Percentiles rank a stretch among this genome's conserved stretches.
Conservation (phyloP, 495 filamentous ascomycete genomes). For the Poronia punctata region DNA sequence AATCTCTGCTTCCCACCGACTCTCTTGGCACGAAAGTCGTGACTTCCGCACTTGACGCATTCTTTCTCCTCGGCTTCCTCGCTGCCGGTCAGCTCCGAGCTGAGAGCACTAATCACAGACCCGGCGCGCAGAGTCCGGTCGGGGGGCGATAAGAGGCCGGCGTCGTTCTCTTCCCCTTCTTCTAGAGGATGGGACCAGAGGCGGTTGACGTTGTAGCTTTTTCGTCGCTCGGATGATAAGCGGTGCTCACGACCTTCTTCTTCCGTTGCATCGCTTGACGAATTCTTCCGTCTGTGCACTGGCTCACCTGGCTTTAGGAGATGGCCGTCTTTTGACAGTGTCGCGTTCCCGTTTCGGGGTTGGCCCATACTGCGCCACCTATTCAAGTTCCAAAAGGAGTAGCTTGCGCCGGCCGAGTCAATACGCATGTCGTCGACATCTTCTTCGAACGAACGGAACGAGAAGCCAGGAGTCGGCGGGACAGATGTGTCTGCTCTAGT, state of each 20-base stretch:
- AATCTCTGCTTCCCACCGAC: slow-evolving; percentile 24
- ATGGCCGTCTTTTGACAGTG: slow-evolving; percentile 1
- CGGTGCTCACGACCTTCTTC: not conserved
- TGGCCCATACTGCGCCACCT: slow-evolving; percentile 35
- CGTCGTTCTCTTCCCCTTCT: slow-evolving; percentile 11
- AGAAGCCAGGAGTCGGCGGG: slow-evolving; percentile 35
- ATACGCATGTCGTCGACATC: slow-evolving; percentile 23
- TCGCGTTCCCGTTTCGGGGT: slow-evolving; percentile 15
- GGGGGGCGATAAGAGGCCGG: slow-evolving; percentile 7
- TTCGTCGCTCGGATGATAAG: slow-evolving; percentile 13
- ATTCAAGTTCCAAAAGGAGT: slow-evolving; percentile 40
- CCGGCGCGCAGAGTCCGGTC: slow-evolving; percentile 8
- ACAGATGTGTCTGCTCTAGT: slow-evolving; percentile 8
- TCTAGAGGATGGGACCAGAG: slow-evolving; percentile 10
- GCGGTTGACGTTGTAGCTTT: slow-evolving; percentile 9
- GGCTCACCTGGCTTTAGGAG: not conserved
- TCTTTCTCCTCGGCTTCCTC: slow-evolving; percentile 28
- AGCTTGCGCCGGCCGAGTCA: slow-evolving; percentile 21
- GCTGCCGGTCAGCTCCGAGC: slow-evolving; percentile 27
- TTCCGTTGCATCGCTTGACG: slow-evolving; percentile 6
- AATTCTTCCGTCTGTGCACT: slow-evolving; percentile 13
- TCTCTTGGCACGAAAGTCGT: slow-evolving; percentile 29
- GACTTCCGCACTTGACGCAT: slow-evolving; percentile 27
- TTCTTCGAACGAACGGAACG: slow-evolving; percentile 23
- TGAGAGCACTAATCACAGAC: slow-evolving; percentile 23